Percentiles rank a stretch among this genome's conserved stretches.
Conservation (phyloP, 805 yeast species). For the Tetrapisispora fleetii region DNA sequence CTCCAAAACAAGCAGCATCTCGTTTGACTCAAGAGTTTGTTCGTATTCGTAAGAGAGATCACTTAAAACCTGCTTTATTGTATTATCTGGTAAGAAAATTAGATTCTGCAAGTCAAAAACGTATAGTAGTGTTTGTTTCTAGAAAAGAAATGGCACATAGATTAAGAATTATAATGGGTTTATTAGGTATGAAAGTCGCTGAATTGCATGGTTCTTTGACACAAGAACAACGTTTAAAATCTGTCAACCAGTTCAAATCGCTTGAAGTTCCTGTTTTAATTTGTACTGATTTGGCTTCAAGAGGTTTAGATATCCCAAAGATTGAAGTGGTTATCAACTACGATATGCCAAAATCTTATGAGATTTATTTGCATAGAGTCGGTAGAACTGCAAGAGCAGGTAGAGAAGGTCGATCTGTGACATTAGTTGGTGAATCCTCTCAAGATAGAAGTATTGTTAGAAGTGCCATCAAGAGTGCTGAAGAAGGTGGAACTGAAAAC, state of each 20-base stretch:
- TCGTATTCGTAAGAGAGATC: slow-evolving; percentile 84
- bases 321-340: slow-evolving; percentile 89
- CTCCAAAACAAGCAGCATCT: slow-evolving; percentile 90
- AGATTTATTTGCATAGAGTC: slow-evolving; percentile 89
- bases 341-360: slow-evolving; percentile 92
- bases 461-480: slow-evolving; percentile 68
- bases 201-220: slow-evolving; percentile 77
- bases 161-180: slow-evolving; percentile 65
- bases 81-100: slow-evolving; percentile 59
- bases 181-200: slow-evolving; percentile 65
- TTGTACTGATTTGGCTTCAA: slow-evolving; percentile 96
- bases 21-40: slow-evolving; percentile 90
- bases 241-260: slow-evolving; percentile 73
- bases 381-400: slow-evolving; percentile 99
- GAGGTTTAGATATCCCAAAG: slow-evolving; percentile 98
- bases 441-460: slow-evolving; percentile 85
- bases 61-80: slow-evolving; percentile 72
- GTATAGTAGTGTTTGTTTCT: slow-evolving; percentile 85
- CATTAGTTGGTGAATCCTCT: slow-evolving; percentile 89
- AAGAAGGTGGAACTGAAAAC: slow-evolving; percentile 30
- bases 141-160: slow-evolving; percentile 87
- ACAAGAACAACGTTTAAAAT: slow-evolving; percentile 86
- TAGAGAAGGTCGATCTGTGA: slow-evolving; percentile 84
- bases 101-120: slow-evolving; percentile 50
- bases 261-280: slow-evolving; percentile 76